Conservation (phyloP, 768 basidiomycete species). For the Lactifluus piperatus region DNA sequence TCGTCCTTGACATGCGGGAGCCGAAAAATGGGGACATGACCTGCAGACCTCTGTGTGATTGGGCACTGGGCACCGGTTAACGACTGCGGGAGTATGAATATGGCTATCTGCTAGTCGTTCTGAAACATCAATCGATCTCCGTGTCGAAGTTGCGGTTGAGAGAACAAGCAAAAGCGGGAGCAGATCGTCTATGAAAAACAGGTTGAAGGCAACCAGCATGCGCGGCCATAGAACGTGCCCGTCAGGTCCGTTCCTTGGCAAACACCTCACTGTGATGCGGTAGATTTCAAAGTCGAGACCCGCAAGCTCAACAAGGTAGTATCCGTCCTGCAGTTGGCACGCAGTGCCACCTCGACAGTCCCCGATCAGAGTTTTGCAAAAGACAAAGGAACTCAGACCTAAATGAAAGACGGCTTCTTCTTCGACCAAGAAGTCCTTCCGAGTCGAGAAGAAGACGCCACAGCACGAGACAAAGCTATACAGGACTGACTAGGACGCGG, state of each 20-base stretch:
- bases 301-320: neutral
- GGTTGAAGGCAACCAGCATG: neutral
- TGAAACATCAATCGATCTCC: constrained; percentile 3
- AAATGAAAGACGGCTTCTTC: neutral
- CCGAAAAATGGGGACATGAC: neutral
- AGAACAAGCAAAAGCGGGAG: neutral
- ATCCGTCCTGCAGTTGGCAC: neutral
- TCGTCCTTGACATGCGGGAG: neutral
- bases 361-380: neutral
- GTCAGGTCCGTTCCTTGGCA: constrained; percentile 1
- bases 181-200: constrained; percentile 14
- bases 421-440: neutral
- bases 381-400: neutral
- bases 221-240: neutral
- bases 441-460: neutral
- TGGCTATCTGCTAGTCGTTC: neutral
- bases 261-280: neutral
- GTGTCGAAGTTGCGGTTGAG: neutral
- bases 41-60: neutral
- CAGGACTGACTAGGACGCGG: neutral
- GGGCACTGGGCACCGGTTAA: neutral
- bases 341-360: neutral
- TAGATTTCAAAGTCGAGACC: constrained; percentile 1
- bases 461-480: constrained; percentile 5
- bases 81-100: neutral